Evolutionary conservation across 2,329 filamentous ascomycete species (phyloP), one percentile per base, ranked within the genome.

Genomic region (Arthroderma uncinatum): DNA sequence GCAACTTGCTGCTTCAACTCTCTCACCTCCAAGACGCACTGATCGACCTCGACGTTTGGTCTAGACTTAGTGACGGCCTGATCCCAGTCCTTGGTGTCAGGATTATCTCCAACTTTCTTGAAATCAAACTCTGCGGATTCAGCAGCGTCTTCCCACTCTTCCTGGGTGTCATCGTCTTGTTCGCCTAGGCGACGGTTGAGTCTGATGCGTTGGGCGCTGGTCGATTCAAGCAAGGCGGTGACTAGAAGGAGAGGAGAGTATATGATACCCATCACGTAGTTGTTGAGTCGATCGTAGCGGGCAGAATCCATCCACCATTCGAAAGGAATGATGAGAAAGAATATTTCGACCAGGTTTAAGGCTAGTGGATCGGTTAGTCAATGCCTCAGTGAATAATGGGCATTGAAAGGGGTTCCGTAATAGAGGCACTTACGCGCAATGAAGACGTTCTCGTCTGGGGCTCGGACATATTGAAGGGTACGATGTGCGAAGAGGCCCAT

Each of bases 391-490:
- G 40, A 58, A 53, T 25, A 39, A 39, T 37, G 30, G 36, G 10
- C 40, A 19, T n/a, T n/a, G n/a, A n/a, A n/a, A n/a, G n/a, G n/a
- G n/a, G 30, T n/a, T 40, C 50, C 16, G 21, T 55, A n/a, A n/a
- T n/a, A 9, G 10, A 33, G 14, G 23, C 10, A 65, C 72, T 63
- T 66, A 76, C 74, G 93, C 0, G 93, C 85, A 66, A 98, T 95
- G 73, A 93, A 98, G 57, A 98, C 93, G 64, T 98, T 98, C 71
- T 98, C 93, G 65, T 98, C 93, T 0, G 93, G 93, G 0, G 93
- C 93, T 53, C 93, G 88, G 16, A 97, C 89, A 66, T 96, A 98
- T 66, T 95, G 90, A 80, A 97, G 89, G 0, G 93, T 96, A 73
- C 95, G 95, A 64, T 94, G 87, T 0, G 89, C 81, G 72, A 95